These are phyloP conservation scores for Porphyrellus cyaneotinctus DNA, from an alignment of 768 basidiomycete genomes.

Conservation along the genomic window DNA sequence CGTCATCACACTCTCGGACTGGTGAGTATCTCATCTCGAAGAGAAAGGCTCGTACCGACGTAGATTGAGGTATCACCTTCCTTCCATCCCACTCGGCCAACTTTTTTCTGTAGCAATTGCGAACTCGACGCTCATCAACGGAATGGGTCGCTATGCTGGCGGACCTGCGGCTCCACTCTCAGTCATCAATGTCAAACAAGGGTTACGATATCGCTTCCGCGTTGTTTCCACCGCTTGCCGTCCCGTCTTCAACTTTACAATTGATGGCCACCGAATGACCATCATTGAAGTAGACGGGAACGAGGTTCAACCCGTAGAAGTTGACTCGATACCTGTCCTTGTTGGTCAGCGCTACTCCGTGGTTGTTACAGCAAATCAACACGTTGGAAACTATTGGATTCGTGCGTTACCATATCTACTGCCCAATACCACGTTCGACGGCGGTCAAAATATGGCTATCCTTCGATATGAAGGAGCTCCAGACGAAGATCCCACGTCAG, in stretches of 20 bases:
- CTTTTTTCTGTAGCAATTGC: neutral
- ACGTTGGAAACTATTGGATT: slow-evolving; percentile 55
- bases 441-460: neutral
- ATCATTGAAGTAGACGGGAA: slow-evolving; percentile 1
- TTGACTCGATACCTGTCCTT: neutral
- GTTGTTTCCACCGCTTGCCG: slow-evolving; percentile 48
- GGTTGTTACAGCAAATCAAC: slow-evolving; percentile 12
- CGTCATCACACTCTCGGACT: slow-evolving; percentile 20
- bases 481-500: slow-evolving; percentile 24
- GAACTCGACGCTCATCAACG: slow-evolving; percentile 50
- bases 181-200: slow-evolving; percentile 39
- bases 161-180: slow-evolving; percentile 41
- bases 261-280: slow-evolving; percentile 1
- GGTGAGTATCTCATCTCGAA: neutral
- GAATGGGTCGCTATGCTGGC: slow-evolving; percentile 41
- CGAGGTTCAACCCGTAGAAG: neutral
- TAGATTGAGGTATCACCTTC: neutral
- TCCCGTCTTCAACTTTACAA: slow-evolving; percentile 11
- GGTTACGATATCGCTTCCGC: slow-evolving; percentile 51
- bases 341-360: slow-evolving; percentile 28
- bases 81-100: neutral
- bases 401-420: slow-evolving; percentile 38
- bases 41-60: neutral
- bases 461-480: neutral
- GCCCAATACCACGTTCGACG: neutral